Evolutionary conservation across 164 flowering plant species (phyloP), one percentile per base, ranked within the genome.

Genomic region (Vitis rotundifolia): DNA sequence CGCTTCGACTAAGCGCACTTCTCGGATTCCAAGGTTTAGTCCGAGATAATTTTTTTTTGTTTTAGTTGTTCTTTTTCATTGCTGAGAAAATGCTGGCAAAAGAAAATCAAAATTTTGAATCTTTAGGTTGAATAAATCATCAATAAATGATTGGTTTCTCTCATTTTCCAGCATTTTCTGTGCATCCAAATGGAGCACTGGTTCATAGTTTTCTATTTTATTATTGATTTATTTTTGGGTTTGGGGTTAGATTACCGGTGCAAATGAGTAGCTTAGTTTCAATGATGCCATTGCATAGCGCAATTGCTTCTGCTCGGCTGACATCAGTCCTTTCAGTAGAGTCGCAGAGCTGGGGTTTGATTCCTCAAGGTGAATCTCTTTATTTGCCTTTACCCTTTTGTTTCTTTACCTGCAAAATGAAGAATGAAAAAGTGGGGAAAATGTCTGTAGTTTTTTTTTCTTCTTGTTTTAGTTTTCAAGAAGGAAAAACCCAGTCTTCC

Each of bases 291-390:
- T 64, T 64, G 68, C 68, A 64, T 13, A 59, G 54, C 12, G 74
- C 74, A 15, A 71, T 65, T 49, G 74, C 74, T 57, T 71, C 74
- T 3, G 56, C 75, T 37, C 75, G 75, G 12, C 69, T 71, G 47
- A 49, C 16, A 16, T 71, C 69, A 9, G 59, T 71, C 0, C 61
- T 71, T 12, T 59, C 75, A 4, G 59, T 48, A 3, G 75, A 71
- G 51, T 71, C 75, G 1, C 69, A 71, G 52, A 71, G 69, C 64
- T 71, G 75, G 75, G 69, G 69, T 2, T 13, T 65, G 59, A 66
- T 71, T 59, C 75, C 75, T 44, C 75, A 71, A 71, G 75, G 75
- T 71, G 62, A 57, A 11, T 5, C 49, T 49, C 26, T 9, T 3
- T 37, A 37, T 37, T 37, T 37, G 44, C 44, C 44, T 37, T 37